Evolutionary conservation across 352 stramenopile species (phyloP).

Genomic region (Globisporangium iwayamae): DNA sequence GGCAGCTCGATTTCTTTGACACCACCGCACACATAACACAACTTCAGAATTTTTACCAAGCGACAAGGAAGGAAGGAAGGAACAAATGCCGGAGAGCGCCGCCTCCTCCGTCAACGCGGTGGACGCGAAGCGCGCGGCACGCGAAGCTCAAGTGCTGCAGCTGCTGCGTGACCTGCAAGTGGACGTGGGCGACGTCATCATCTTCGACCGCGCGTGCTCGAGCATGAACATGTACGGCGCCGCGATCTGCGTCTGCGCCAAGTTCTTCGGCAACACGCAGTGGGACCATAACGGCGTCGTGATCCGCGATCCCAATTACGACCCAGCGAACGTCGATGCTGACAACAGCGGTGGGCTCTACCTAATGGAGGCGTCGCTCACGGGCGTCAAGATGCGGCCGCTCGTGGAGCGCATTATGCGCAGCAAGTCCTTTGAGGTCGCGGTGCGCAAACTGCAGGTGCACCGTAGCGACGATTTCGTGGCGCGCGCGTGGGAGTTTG

Average conservation of each 20-base stretch:
- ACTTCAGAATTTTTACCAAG: background rate
- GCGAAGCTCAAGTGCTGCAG: slow-evolving; percentile 30
- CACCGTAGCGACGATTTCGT: slow-evolving; percentile 59
- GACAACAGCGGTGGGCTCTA: slow-evolving; percentile 41
- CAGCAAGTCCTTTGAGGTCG: slow-evolving; percentile 65
- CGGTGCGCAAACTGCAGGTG: slow-evolving; percentile 74
- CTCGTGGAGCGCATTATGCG: slow-evolving; percentile 72
- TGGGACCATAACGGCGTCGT: slow-evolving; percentile 88
- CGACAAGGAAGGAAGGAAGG: background rate
- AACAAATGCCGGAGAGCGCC: background rate
- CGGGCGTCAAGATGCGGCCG: slow-evolving; percentile 81
- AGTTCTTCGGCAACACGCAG: slow-evolving; percentile 76
- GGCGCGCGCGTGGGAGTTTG: slow-evolving; percentile 51
- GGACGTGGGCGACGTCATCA: slow-evolving; percentile 75
- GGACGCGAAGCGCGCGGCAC: background rate
- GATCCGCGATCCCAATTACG: slow-evolving; percentile 37
- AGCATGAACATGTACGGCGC: slow-evolving; percentile 76
- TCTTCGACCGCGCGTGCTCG: slow-evolving; percentile 79
- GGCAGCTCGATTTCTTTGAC: too few relatives aligned
- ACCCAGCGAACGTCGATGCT: background rate
- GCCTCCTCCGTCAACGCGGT: too few relatives aligned
- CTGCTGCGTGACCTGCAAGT: slow-evolving; percentile 50
- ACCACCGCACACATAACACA: background rate
- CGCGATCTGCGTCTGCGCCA: slow-evolving; percentile 73
- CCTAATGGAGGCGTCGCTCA: slow-evolving; percentile 69